Percentiles rank a stretch among this genome's conserved stretches.
Conservation (phyloP, 2,329 filamentous ascomycete species). For the Samsoniella hepiali region DNA sequence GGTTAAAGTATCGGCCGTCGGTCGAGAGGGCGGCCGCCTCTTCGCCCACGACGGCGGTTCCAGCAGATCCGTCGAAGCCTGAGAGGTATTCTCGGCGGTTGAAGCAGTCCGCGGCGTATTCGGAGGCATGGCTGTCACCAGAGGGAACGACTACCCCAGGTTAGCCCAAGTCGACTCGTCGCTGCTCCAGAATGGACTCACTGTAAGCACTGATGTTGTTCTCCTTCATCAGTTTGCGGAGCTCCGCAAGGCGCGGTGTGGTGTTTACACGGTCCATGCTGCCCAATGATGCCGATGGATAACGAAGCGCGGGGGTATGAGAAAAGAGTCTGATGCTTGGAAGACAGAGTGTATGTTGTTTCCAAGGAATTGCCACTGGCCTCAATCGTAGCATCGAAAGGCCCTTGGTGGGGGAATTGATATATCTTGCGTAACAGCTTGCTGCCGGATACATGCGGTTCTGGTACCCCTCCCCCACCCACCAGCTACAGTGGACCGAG, state of each 20-base stretch:
- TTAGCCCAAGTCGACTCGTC: slow-evolving; percentile 19
- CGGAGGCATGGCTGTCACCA: slow-evolving; percentile 95
- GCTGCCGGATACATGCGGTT: slow-evolving; percentile 12
- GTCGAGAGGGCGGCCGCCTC: slow-evolving; percentile 88
- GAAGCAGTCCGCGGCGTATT: slow-evolving; percentile 97
- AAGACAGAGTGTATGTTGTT: background rate
- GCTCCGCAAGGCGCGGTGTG: slow-evolving; percentile 66
- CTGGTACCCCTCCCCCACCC: slow-evolving; percentile 14
- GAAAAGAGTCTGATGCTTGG: background rate
- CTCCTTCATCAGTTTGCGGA: slow-evolving; percentile 84
- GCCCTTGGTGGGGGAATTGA: slow-evolving; percentile 5
- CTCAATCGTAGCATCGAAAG: slow-evolving; percentile 10
- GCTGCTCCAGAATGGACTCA: slow-evolving; percentile 40
- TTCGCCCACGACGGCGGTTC: slow-evolving; percentile 82
- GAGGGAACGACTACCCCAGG: slow-evolving; percentile 75
- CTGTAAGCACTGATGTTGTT: slow-evolving; percentile 88
- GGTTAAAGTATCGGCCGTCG: slow-evolving; percentile 97
- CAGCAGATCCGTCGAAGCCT: slow-evolving; percentile 92
- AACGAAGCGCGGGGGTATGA: background rate
- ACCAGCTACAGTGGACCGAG: slow-evolving; percentile 10
- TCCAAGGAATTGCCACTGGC: slow-evolving; percentile 8
- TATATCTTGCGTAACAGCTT: slow-evolving; percentile 13
- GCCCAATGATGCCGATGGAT: slow-evolving; percentile 2
- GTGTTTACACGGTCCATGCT: slow-evolving; percentile 61
- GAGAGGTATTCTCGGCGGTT: slow-evolving; percentile 86